Evolutionary conservation across 2,329 filamentous ascomycete species (phyloP).

Genomic region (Harringtonia aguacate): DNA sequence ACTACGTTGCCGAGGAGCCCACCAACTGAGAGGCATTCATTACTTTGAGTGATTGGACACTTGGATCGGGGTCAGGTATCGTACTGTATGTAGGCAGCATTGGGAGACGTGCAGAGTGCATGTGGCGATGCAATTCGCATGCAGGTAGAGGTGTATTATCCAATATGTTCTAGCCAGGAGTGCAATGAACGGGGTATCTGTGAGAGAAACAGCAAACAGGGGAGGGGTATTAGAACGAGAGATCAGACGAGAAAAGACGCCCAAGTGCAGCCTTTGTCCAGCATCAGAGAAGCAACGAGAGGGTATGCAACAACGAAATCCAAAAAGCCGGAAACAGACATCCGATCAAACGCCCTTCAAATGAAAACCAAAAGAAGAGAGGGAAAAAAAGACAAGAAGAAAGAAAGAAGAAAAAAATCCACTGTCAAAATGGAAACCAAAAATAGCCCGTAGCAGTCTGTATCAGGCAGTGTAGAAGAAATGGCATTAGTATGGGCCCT

Average conservation of each 20-base stretch:
- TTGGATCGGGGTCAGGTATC: too few relatives aligned
- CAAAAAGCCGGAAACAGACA: not conserved
- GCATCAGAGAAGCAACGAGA: not conserved
- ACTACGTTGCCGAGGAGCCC: slow-evolving; percentile 93
- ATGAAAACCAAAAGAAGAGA: slow-evolving; percentile 4
- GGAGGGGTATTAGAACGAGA: not conserved
- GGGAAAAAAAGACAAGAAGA: not conserved
- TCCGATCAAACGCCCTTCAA: not conserved
- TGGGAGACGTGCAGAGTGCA: too few relatives aligned
- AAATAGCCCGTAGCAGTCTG: not conserved
- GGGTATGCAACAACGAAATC: not conserved
- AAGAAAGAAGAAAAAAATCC: not conserved
- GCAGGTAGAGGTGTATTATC: too few relatives aligned
- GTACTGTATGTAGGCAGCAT: too few relatives aligned
- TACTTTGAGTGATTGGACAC: too few relatives aligned
- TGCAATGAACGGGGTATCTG: not conserved
- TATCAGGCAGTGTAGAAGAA: too few relatives aligned
- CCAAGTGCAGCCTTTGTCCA: too few relatives aligned
- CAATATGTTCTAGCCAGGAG: not conserved
- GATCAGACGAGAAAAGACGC: not conserved
- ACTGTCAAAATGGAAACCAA: too few relatives aligned
- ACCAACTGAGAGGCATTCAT: too few relatives aligned
- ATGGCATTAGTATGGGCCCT: too few relatives aligned
- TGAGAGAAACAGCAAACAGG: too few relatives aligned
- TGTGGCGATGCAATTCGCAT: too few relatives aligned